Conservation (phyloP, 78 protist species). For the Guillardia theta region DNA sequence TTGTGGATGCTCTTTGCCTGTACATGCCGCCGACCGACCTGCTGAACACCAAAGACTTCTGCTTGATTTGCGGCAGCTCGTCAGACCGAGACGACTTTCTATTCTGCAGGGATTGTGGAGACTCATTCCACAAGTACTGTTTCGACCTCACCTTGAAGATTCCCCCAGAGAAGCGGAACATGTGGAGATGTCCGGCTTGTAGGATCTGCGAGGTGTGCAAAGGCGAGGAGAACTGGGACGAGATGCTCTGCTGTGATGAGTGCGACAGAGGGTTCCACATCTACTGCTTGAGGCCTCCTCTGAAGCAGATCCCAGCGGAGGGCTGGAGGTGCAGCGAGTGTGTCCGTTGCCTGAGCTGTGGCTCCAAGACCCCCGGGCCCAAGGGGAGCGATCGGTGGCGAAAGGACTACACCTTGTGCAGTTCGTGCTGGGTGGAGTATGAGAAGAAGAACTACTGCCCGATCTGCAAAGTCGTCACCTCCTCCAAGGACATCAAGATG, state of each 20-base stretch:
- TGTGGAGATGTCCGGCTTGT: conserved; percentile 48
- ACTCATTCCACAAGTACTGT: background rate
- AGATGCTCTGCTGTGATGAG: conserved; percentile 61
- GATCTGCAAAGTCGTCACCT: background rate
- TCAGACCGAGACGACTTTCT: background rate
- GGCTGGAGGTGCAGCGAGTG: conserved; percentile 61
- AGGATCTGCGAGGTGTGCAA: conserved; percentile 63
- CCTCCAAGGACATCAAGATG: background rate
- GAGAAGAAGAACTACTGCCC: background rate
- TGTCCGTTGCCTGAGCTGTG: background rate
- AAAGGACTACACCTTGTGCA: background rate
- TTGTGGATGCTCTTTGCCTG: background rate
- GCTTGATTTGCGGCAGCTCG: background rate
- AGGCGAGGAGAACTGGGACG: conserved; percentile 47
- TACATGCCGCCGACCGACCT: background rate
- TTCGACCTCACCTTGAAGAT: background rate
- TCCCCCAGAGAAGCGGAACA: background rate
- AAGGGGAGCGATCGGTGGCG: background rate
- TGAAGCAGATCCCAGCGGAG: conserved; percentile 45
- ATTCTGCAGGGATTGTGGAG: conserved; percentile 18
- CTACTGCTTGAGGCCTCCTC: conserved; percentile 56
- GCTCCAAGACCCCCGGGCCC: background rate
- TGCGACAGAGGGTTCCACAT: conserved; percentile 68
- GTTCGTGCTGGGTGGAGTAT: background rate
- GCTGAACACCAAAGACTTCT: background rate